Evolutionary conservation across 2,329 filamentous ascomycete species (phyloP), one percentile per base, ranked within the genome.

Genomic region (Penicillium sp.): DNA sequence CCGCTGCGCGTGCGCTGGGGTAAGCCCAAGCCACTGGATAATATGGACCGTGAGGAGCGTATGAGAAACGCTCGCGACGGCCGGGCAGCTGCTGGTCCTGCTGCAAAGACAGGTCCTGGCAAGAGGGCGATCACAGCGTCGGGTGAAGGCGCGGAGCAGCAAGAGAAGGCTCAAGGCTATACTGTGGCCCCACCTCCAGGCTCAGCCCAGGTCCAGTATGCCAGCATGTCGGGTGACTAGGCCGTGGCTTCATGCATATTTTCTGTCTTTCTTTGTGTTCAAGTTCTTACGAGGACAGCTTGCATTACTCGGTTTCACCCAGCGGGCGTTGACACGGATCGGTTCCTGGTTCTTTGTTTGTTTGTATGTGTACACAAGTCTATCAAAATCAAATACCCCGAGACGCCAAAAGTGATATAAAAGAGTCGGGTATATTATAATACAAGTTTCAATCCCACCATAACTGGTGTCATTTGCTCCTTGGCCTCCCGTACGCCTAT

Each of bases 1-100:
- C 95, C 95, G 0, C 77, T 99, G 61, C 84, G 94, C 35, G 88
- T 99, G 17, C 88, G 92, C 63, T 99, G 95, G 95, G 94, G 93
- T 15, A 89, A 90, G 73, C 94, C 96, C 15, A 95, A 92, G 79
- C 90, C 94, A 1, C 83, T 99, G 57, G 95, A 96, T 58, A 96
- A 87, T 25, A 90, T 98, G 87, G 91, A 96, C 64, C 89, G 89
- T 62, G 92, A 97, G 56, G 86, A 96, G 74, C 85, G 94, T 45
- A 83, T 89, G 66, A 86, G 90, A 70, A 92, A 96, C 81, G 87
- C 93, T 22, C 86, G 88, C 38, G 92, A 96, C 69, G 94, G 90
- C 2, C 81, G 90, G 49, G 82, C 83, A 15, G 83, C 84, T 1
- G 86, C 83, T 63, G 82, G 73, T 10, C 47, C 63, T 47, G 80